Percentiles rank a stretch among this genome's conserved stretches.
Conservation (phyloP, 495 filamentous ascomycete genomes). For the Neurospora sp. region DNA sequence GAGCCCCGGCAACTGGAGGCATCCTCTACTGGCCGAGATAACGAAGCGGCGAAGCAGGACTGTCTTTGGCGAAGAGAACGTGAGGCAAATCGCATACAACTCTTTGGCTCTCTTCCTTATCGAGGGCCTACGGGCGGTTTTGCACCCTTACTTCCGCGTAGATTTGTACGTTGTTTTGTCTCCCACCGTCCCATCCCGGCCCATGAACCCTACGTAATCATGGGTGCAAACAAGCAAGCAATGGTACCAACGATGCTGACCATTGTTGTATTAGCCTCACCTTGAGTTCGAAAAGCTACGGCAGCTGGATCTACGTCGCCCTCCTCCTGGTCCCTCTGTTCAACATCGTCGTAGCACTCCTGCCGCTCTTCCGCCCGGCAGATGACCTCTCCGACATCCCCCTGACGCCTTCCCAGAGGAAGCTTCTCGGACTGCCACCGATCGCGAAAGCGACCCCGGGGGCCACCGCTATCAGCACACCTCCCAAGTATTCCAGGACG, state of each 20-base stretch:
- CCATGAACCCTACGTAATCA: not conserved
- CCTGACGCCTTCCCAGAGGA: constrained; percentile 79
- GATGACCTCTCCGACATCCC: constrained; percentile 85
- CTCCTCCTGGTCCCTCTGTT: constrained; percentile 56
- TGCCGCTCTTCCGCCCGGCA: constrained; percentile 56
- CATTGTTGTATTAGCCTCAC: not conserved
- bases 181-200: not conserved
- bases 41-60: constrained; percentile 59
- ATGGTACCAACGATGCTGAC: not conserved
- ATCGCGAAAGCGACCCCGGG: constrained; percentile 54
- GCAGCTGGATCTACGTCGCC: constrained; percentile 22
- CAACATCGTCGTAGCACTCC: constrained; percentile 40
- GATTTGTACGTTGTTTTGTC: constrained; percentile 9
- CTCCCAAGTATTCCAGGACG: constrained; percentile 76
- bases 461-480: constrained; percentile 60
- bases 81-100: constrained; percentile 58
- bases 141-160: constrained; percentile 16
- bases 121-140: constrained; percentile 23
- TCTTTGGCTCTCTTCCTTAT: constrained; percentile 37
- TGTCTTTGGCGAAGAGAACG: constrained; percentile 61
- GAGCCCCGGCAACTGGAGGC: constrained; percentile 73
- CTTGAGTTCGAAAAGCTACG: constrained; percentile 16
- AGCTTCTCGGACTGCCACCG: constrained; percentile 72
- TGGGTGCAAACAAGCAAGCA: not conserved
- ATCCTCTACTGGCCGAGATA: constrained; percentile 74